These are phyloP conservation scores for Penicillium italicum DNA, from an alignment of 2,329 filamentous ascomycete genomes.

Conservation along the genomic window DNA sequence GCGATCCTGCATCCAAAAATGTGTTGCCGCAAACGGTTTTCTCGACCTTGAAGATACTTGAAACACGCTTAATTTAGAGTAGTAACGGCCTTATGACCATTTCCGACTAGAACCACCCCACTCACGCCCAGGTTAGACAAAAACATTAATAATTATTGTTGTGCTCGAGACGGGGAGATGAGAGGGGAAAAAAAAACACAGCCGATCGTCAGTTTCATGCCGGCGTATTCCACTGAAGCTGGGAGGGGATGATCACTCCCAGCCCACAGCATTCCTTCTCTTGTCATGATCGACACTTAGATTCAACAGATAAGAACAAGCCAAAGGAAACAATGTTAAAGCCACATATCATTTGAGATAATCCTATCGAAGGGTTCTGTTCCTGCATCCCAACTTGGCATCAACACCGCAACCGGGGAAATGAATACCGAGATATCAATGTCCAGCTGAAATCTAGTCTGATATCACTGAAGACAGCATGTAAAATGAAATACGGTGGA, in stretches of 20 bases:
- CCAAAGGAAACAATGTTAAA: background rate
- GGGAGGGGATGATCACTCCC: conserved; percentile 2
- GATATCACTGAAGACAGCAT: background rate
- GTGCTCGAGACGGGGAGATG: background rate
- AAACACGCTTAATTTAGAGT: background rate
- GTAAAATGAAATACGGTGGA: background rate
- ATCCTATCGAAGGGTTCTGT: background rate
- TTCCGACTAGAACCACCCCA: background rate
- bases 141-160: background rate
- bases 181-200: background rate
- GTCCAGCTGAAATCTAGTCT: background rate
- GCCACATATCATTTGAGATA: background rate
- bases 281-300: conserved; percentile 3
- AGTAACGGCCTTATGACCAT: background rate
- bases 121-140: background rate
- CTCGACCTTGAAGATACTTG: background rate
- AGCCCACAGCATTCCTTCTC: conserved; percentile 3
- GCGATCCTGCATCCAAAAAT: background rate
- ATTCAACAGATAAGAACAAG: background rate
- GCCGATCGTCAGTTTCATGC: background rate
- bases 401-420: background rate
- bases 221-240: background rate
- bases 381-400: conserved; percentile 1
- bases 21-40: conserved; percentile 2
- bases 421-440: background rate